Conservation (phyloP, 495 filamentous ascomycete genomes). For the Aspergillus taichungensis region DNA sequence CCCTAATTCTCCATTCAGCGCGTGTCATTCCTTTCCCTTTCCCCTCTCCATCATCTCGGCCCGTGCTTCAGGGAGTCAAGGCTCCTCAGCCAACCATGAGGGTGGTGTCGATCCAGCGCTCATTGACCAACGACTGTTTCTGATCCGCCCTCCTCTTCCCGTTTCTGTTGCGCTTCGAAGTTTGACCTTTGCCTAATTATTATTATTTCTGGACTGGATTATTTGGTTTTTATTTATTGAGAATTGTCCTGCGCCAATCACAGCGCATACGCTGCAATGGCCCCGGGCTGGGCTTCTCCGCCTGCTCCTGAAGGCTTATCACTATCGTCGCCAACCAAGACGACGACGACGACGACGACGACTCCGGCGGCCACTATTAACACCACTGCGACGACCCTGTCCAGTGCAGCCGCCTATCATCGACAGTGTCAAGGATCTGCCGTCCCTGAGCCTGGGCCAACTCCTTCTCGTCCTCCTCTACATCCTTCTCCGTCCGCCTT, state of each 20-base stretch:
- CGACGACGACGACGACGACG: neutral
- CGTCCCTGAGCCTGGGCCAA: slow-evolving; percentile 1
- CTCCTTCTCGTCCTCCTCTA: slow-evolving; percentile 3
- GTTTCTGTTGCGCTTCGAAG: slow-evolving; percentile 6
- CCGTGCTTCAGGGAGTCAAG: too few species aligned
- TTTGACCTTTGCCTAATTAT: slow-evolving; percentile 1
- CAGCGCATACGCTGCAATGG: slow-evolving; percentile 8
- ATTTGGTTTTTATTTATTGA: neutral
- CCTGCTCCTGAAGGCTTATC: slow-evolving; percentile 18
- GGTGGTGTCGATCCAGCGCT: slow-evolving; percentile 14
- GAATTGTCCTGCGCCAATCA: slow-evolving; percentile 5
- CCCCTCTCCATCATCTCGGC: neutral
- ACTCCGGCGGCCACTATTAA: neutral
- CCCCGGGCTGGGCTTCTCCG: slow-evolving; percentile 15
- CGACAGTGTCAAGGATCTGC: slow-evolving; percentile 1
- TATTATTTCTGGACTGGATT: slow-evolving; percentile 4
- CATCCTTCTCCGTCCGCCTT: slow-evolving; percentile 4
- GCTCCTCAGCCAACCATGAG: slow-evolving; percentile 8
- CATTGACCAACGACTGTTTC: slow-evolving; percentile 14
- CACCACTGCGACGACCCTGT: slow-evolving; percentile 4
- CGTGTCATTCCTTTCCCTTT: neutral
- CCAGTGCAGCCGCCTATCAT: slow-evolving; percentile 1
- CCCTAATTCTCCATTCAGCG: too few species aligned
- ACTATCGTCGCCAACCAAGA: neutral
- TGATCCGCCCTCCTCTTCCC: slow-evolving; percentile 9